Evolutionary conservation across 225 moss, liverwort and hornwort species (phyloP).

Genomic region (Marchantia polymorpha): DNA sequence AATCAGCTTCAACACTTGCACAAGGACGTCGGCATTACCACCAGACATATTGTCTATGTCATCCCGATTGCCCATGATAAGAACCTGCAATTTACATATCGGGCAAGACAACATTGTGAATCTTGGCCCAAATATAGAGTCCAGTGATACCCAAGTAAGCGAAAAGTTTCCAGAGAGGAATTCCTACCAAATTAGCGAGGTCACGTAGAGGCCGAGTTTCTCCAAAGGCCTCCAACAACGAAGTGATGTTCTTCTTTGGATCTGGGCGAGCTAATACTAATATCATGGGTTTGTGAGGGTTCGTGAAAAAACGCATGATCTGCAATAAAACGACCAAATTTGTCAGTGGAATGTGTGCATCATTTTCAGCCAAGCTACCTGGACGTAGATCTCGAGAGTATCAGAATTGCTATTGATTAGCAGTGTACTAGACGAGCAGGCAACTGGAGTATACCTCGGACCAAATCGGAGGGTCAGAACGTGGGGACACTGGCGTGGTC

Average conservation of each 20-base stretch:
- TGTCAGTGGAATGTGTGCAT: not conserved
- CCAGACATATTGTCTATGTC: slow-evolving; percentile 63
- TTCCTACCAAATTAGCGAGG: slow-evolving; percentile 51
- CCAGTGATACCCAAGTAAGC: not conserved
- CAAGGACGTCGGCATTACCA: slow-evolving; percentile 45
- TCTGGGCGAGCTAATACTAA: slow-evolving; percentile 60
- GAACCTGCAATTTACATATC: slow-evolving; percentile 26
- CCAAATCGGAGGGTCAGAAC: slow-evolving; percentile 52
- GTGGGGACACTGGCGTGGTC: slow-evolving; percentile 38
- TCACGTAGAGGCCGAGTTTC: slow-evolving; percentile 53
- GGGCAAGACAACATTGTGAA: not conserved
- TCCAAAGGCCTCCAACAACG: slow-evolving; percentile 50
- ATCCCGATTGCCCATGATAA: slow-evolving; percentile 61
- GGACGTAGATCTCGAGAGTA: not conserved
- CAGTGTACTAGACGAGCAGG: not conserved
- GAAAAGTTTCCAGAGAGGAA: not conserved
- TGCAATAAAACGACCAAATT: slow-evolving; percentile 13
- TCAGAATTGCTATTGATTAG: not conserved
- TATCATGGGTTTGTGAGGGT: slow-evolving; percentile 66
- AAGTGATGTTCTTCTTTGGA: slow-evolving; percentile 61
- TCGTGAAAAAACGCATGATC: slow-evolving; percentile 57
- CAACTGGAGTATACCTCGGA: slow-evolving; percentile 33
- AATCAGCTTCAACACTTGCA: slow-evolving; percentile 47
- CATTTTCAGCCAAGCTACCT: not conserved
- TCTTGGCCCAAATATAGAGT: too few relatives aligned